Evolutionary conservation across 352 stramenopile genomes (phyloP).

Genomic region (Pilasporangium apinafurcum): DNA sequence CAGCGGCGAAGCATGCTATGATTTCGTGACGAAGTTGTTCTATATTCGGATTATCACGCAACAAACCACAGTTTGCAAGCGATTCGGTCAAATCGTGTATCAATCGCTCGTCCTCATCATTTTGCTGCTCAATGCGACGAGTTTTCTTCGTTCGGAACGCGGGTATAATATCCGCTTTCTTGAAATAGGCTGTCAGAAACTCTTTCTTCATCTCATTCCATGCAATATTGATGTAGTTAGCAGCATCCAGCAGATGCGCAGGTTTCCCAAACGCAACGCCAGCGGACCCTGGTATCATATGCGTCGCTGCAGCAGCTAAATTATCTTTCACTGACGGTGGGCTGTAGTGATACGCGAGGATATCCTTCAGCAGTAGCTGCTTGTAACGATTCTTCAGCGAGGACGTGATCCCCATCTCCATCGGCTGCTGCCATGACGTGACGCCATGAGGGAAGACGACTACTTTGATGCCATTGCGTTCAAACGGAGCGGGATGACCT

Average conservation of each 20-base stretch:
- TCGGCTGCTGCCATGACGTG: slow-evolving; percentile 8
- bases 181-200: slow-evolving; percentile 6
- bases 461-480: slow-evolving; percentile 4
- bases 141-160: slow-evolving; percentile 1
- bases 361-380: slow-evolving; percentile 7
- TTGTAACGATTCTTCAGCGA: slow-evolving; percentile 23
- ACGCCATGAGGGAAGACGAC: slow-evolving; percentile 2
- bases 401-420: slow-evolving; percentile 13
- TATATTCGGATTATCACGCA: too few species aligned
- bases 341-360: slow-evolving; percentile 11
- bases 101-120: too few species aligned
- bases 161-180: slow-evolving; percentile 2
- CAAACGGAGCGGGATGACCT: slow-evolving; percentile 7
- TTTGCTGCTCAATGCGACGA: neutral
- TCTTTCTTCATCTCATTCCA: slow-evolving; percentile 8
- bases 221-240: slow-evolving; percentile 6
- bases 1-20: too few species aligned
- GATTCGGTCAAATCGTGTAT: too few species aligned
- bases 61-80: too few species aligned
- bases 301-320: neutral
- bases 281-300: slow-evolving; percentile 1
- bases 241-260: slow-evolving; percentile 16
- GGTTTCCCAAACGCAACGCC: slow-evolving; percentile 11
- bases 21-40: too few species aligned
- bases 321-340: slow-evolving; percentile 1